Conservation (phyloP, 1,139 yeast species). For the Suhomyces bribrorum region DNA sequence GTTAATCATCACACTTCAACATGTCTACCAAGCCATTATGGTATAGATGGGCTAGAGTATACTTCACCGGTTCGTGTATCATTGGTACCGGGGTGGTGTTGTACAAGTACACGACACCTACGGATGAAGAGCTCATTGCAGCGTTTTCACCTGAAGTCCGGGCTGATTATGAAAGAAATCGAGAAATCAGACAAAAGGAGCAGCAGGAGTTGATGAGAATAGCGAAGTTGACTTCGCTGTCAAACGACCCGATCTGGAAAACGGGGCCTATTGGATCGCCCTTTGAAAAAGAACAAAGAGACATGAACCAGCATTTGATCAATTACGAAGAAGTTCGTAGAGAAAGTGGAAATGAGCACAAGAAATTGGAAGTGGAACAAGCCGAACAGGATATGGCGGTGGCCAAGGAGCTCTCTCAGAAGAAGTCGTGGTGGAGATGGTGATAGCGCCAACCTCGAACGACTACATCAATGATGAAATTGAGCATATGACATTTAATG, state of each 20-base stretch:
- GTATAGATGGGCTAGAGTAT: slow-evolving; percentile 63
- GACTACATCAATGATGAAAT: background rate
- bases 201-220: slow-evolving; percentile 67
- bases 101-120: slow-evolving; percentile 73
- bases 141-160: slow-evolving; percentile 80
- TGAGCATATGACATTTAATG: slow-evolving; percentile 1
- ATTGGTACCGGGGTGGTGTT: slow-evolving; percentile 67
- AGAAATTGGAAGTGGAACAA: slow-evolving; percentile 45
- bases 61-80: slow-evolving; percentile 56
- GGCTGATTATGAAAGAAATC: slow-evolving; percentile 70
- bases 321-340: slow-evolving; percentile 53
- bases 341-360: slow-evolving; percentile 46
- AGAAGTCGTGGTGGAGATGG: slow-evolving; percentile 27
- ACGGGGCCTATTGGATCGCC: slow-evolving; percentile 72
- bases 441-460: too few species aligned
- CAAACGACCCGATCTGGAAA: slow-evolving; percentile 79
- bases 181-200: slow-evolving; percentile 62
- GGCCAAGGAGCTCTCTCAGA: slow-evolving; percentile 36
- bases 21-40: slow-evolving; percentile 43
- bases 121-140: slow-evolving; percentile 76
- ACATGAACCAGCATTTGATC: slow-evolving; percentile 32
- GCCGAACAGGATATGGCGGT: slow-evolving; percentile 48
- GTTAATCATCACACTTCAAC: slow-evolving; percentile 2
- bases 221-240: slow-evolving; percentile 59
- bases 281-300: slow-evolving; percentile 44